Evolutionary conservation across 1,284 basidiomycete species (phyloP).

Genomic region (Cryptococcus jaspeensis): DNA sequence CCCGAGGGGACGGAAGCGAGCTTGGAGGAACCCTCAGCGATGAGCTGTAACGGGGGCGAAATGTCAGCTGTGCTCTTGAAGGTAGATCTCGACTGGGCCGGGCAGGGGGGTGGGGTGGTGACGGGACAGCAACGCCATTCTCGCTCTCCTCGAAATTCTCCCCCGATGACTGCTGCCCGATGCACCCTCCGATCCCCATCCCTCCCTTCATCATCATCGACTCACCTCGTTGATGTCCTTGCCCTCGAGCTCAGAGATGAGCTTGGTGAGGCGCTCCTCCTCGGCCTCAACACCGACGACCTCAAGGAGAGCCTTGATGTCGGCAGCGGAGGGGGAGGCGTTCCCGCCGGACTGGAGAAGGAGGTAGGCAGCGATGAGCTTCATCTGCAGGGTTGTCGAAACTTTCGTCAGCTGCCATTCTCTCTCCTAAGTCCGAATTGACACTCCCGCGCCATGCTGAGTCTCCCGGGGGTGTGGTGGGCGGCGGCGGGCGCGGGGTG

Average conservation of each 20-base stretch:
- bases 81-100: neutral
- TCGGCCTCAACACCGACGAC: constrained; percentile 90
- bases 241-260: constrained; percentile 88
- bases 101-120: neutral
- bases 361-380: constrained; percentile 96
- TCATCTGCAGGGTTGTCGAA: constrained; percentile 64
- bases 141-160: no score
- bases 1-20: constrained; percentile 65
- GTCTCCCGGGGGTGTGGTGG: no score
- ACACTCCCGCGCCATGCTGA: no score
- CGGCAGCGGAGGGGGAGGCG: constrained; percentile 76
- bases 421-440: no score
- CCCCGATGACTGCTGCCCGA: neutral
- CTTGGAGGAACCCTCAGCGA: constrained; percentile 87
- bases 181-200: neutral
- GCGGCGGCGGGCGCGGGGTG: neutral
- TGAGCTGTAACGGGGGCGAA: constrained; percentile 66
- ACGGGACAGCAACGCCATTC: neutral
- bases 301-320: constrained; percentile 85
- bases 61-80: constrained; percentile 5
- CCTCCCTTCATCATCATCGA: constrained; percentile 8
- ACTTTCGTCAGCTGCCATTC: no score
- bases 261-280: constrained; percentile 74
- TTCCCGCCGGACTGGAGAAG: constrained; percentile 96
- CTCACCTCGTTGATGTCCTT: constrained; percentile 82